These are phyloP conservation scores for Rhododendron ovatum DNA, from an alignment of 148 eudicot genomes.

Conservation along the genomic window DNA sequence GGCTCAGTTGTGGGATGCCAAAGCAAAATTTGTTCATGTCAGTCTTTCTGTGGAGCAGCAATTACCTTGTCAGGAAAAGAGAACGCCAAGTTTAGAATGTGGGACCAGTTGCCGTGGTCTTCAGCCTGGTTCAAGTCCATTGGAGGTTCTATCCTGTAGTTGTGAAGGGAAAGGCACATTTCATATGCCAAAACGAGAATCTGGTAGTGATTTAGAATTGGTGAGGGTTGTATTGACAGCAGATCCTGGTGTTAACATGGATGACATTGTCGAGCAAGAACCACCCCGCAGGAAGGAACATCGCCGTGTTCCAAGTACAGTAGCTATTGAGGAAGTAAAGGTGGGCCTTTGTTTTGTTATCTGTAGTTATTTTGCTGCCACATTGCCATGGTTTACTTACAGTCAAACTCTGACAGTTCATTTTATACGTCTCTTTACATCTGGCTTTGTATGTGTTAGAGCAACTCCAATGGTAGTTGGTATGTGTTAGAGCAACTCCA, in stretches of 20 bases:
- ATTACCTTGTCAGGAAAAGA: conserved; percentile 27
- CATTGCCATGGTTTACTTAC: neutral
- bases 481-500: neutral
- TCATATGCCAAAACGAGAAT: conserved; percentile 30
- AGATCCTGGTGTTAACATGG: conserved; percentile 83
- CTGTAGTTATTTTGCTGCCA: neutral
- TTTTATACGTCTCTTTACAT: neutral
- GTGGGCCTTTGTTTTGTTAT: conserved; percentile 26
- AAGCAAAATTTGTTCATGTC: conserved; percentile 81
- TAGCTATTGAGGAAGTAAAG: conserved; percentile 99
- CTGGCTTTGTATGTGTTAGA: neutral
- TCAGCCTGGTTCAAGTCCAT: conserved; percentile 17
- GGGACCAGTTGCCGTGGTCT: conserved; percentile 15
- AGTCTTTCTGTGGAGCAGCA: conserved; percentile 65
- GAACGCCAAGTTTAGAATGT: conserved; percentile 11
- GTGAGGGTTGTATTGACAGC: conserved; percentile 85
- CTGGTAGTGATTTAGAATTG: conserved; percentile 52
- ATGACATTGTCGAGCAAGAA: conserved; percentile 80
- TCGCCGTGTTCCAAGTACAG: conserved; percentile 94
- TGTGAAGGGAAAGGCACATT: conserved; percentile 25
- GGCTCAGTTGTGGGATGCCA: conserved; percentile 81
- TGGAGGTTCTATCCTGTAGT: conserved; percentile 14
- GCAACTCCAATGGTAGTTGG: no score
- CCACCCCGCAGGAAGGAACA: conserved; percentile 87
- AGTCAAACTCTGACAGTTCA: neutral